Evolutionary conservation across 129 eudicot genomes (phyloP), one percentile per base, ranked within the genome.

Genomic region (Lactuca saligna): DNA sequence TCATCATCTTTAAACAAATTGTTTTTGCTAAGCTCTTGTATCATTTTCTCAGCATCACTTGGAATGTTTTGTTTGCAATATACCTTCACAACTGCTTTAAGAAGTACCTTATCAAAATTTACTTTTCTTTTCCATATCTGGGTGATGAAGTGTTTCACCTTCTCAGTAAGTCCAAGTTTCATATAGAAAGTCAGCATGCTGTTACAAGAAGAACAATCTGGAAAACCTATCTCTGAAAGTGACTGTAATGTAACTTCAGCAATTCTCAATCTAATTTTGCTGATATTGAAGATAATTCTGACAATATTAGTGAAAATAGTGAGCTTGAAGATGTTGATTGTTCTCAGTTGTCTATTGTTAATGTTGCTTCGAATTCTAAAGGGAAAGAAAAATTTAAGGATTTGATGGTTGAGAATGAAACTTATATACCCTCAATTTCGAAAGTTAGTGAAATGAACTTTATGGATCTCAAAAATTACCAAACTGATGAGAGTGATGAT

Each of bases 91-190:
- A 79, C 86, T 29, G 73, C 81, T 71, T 56, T 84, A 59, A 90
- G 69, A 48, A 93, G 90, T 84, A 79, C 88, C 81, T 89, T 82
- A 57, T 92, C 89, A 63, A 92, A 86, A 73, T 79, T 76, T 39
- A 89, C 83, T 79, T 65, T 54, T 46, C 77, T 83, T 82, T 81
- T 85, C 57, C 88, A 82, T 16, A 93, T 78, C 70, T 80, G 84
- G 58, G 66, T 65, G 54, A 83, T 75, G 65, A 89, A 85, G 29
- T 53, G 66, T 74, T 73, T 89, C 51, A 90, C 93, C 80, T 89
- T 87, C 61, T 82, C 87, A 9, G 12, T 73, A 55, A 81, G 82
- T 57, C 82, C 78, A 42, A 76, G 76, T 79, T 68, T 87, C 81
- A 85, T 70, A 79, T 78, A 89, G 79, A 93, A 70, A 65, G 80